phyloP scores from a whole-genome alignment of 139 green algal genomes.

The Haematococcus lacustris region DNA sequence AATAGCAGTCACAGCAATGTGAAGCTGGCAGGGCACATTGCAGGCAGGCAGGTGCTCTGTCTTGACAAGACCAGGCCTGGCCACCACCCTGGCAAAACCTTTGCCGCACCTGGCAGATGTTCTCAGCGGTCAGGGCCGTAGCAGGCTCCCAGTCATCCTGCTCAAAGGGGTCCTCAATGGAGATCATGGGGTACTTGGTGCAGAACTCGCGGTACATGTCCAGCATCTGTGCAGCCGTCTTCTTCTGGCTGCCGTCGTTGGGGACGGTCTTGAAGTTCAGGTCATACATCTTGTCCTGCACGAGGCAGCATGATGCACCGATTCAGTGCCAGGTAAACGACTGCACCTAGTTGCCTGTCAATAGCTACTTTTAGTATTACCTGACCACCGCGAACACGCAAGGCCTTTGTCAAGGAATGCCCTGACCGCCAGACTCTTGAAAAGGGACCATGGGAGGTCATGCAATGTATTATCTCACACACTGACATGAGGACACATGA shows the following conservation, averaged over 20 bases:
- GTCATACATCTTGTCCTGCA: constrained; percentile 92
- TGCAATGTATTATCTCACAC: background rate
- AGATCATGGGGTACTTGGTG: constrained; percentile 87
- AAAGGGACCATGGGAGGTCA: background rate
- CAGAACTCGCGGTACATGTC: constrained; percentile 88
- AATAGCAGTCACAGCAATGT: no score
- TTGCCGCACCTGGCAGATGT: constrained; percentile 69
- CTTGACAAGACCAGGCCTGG: no score
- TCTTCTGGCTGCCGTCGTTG: constrained; percentile 80
- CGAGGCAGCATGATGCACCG: no score
- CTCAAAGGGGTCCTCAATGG: constrained; percentile 99
- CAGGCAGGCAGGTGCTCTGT: no score
- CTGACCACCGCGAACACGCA: background rate
- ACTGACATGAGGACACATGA: no score
- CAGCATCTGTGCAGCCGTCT: constrained; percentile 67
- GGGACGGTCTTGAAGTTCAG: constrained; percentile 94
- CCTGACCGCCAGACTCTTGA: background rate
- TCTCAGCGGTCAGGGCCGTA: constrained; percentile 57
- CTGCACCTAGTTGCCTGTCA: background rate
- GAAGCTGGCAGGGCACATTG: no score
- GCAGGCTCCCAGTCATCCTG: constrained; percentile 94
- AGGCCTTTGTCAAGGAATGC: background rate
- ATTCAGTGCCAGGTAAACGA: no score
- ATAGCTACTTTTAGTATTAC: background rate
- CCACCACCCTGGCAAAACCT: no score